Percentiles rank a stretch among this genome's conserved stretches.
phyloP scores from a whole-genome alignment of 345 rosid species.

The Nephelium lappaceum region DNA sequence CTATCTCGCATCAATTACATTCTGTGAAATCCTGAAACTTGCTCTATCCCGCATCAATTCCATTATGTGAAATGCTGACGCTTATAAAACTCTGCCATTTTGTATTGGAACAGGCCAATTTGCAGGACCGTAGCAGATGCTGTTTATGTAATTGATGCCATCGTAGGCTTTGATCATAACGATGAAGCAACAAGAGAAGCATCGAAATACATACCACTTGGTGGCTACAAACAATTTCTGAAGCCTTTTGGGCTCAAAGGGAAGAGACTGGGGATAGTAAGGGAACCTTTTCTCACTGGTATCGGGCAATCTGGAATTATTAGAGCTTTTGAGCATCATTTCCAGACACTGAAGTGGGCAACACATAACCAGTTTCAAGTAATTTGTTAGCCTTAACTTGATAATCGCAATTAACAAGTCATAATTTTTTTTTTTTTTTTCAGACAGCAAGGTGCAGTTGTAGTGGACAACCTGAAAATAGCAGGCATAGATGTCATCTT shows the following conservation, averaged over 20 bases:
- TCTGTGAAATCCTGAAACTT: too few relatives aligned
- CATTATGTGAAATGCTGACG: neutral
- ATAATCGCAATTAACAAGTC: neutral
- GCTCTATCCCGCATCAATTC: too few relatives aligned
- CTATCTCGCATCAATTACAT: too few relatives aligned
- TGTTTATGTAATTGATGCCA: constrained; percentile 63
- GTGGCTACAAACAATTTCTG: constrained; percentile 44
- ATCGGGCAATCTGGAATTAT: too few relatives aligned
- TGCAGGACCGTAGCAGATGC: constrained; percentile 68
- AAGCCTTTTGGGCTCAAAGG: constrained; percentile 35
- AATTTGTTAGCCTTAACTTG: neutral
- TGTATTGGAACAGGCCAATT: constrained; percentile 44
- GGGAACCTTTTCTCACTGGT: constrained; percentile 22
- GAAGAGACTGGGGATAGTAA: constrained; percentile 40
- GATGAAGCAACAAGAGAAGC: constrained; percentile 49
- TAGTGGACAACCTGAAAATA: constrained; percentile 36
- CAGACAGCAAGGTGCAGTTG: constrained; percentile 38
- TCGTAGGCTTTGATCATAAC: constrained; percentile 53
- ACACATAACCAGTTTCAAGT: neutral
- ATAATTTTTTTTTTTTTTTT: too few relatives aligned
- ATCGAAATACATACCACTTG: constrained; percentile 44
- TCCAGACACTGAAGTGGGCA: constrained; percentile 36
- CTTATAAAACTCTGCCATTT: neutral
- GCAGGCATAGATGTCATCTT: constrained; percentile 6
- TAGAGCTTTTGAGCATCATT: constrained; percentile 30